Evolutionary conservation across 1,284 basidiomycete genomes (phyloP).

Genomic region (Nidula niveotomentosa): DNA sequence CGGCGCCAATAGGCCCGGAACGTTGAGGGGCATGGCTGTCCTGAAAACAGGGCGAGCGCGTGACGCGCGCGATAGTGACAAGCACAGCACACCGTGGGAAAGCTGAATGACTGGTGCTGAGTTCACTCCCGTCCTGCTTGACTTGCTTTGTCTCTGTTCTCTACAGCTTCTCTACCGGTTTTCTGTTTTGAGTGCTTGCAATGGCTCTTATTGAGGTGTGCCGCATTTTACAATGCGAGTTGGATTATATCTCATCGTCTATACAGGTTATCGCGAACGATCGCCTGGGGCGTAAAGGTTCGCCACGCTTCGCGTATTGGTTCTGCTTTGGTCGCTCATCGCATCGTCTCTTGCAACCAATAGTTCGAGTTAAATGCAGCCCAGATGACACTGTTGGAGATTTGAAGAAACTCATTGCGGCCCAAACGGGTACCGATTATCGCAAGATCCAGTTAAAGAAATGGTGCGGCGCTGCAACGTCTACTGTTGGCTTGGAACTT

Average conservation of each 20-base stretch:
- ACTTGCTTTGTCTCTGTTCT: neutral
- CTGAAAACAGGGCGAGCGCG: too few species aligned
- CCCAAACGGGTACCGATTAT: slow-evolving; percentile 89
- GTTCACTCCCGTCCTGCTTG: too few species aligned
- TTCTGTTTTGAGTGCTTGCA: neutral
- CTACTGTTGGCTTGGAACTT: neutral
- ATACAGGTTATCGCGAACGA: slow-evolving; percentile 92
- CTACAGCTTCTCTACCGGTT: neutral
- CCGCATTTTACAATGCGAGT: neutral
- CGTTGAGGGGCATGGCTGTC: slow-evolving; percentile 66
- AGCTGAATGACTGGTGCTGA: too few species aligned
- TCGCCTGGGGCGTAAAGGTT: slow-evolving; percentile 94
- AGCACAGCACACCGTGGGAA: neutral
- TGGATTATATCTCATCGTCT: neutral
- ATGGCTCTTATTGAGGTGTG: slow-evolving; percentile 65
- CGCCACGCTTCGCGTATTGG: slow-evolving; percentile 6
- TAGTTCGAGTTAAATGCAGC: slow-evolving; percentile 91
- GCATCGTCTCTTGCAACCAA: neutral
- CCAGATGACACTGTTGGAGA: slow-evolving; percentile 97
- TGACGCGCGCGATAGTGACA: too few species aligned
- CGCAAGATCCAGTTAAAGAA: slow-evolving; percentile 95
- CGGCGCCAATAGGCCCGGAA: slow-evolving; percentile 76
- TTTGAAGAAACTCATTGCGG: slow-evolving; percentile 94
- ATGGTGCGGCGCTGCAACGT: slow-evolving; percentile 60
- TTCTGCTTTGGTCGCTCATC: neutral